These are phyloP conservation scores for Sequoia sempervirens DNA, from an alignment of 75 land plant genomes.

Conservation along the genomic window DNA sequence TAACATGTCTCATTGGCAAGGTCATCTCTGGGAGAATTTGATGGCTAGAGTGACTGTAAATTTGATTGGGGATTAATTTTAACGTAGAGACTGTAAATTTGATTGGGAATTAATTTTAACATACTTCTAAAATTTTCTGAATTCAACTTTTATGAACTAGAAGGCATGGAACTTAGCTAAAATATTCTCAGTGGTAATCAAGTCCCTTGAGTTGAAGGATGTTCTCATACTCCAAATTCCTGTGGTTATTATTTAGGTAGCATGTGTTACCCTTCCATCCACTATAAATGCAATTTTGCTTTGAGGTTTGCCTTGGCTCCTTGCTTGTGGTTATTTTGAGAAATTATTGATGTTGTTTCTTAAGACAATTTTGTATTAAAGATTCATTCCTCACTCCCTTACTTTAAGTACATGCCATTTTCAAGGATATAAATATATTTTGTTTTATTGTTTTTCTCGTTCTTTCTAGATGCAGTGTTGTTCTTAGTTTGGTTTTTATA, in stretches of 20 bases:
- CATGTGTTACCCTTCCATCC: neutral
- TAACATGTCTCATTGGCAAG: neutral
- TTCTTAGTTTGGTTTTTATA: neutral
- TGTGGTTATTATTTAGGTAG: neutral
- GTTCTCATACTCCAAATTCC: neutral
- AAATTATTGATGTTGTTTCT: neutral
- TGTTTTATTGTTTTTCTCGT: too few relatives aligned
- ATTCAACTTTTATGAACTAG: neutral
- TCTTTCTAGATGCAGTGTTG: neutral
- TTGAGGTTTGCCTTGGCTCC: neutral
- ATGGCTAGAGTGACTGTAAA: neutral
- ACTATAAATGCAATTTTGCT: neutral
- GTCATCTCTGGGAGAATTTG: neutral
- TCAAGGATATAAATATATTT: neutral
- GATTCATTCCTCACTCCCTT: neutral
- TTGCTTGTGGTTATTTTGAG: neutral
- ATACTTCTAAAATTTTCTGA: neutral
- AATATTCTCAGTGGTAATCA: neutral
- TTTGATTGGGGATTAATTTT: constrained; percentile 1
- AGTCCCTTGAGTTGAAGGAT: neutral
- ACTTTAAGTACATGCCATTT: neutral
- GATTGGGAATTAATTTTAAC: constrained; percentile 2
- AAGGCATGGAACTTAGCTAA: neutral
- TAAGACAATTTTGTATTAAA: neutral
- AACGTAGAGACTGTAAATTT: constrained; percentile 1